Base-by-base conservation (phyloP, 352 stramenopile species). In the Halophytophthora polymorphica region DNA sequence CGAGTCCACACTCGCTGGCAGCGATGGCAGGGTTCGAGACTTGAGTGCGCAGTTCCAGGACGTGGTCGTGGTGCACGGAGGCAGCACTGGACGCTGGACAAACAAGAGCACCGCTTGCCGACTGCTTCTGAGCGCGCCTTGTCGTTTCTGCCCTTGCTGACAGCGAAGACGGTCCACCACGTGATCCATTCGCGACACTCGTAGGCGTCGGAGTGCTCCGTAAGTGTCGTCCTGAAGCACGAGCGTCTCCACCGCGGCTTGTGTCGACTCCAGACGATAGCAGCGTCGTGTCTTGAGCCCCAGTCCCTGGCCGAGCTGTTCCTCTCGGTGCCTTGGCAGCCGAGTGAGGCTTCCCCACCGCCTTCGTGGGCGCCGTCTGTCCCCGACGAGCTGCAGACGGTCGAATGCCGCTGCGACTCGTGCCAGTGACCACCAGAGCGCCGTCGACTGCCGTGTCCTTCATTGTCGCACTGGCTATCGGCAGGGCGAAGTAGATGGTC, bases 401-500 rank as follows among this genome's bases (percentile, higher is more conserved):
- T 5, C 25, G n/a, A 18, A 13, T 42, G 11, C 2, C 45, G 22
- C n/a, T 14, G 14, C 36, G 58, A 11, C 3, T 28, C 45, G 25
- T 44, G 11, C 43, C 25, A 36, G 56, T 41, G 13, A 59, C 45
- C 11, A 34, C 31, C 19, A 62, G 42, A 35, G 53, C 19, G 6
- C 35, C 15, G 13, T 14, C 11, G 3, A 10, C 4, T 2, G 33
- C 35, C n/a, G 28, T 21, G 28, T 51, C 17, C 38, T 17, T n/a
- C n/a, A n/a, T n/a, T n/a, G n/a, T n/a, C n/a, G n/a, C 21, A 42
- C 10, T 36, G 39, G 12, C 17, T 12, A 41, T 3, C 8, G 53
- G 18, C 15, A 66, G 44, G 8, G 46, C 22, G 53, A 89, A 88
- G 49, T 91, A 91, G 50, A 81, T 42, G 11, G 73, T 89, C 6